A percentile compares a stretch with the other conserved stretches of the same genome.
Conservation (phyloP, 2,329 filamentous ascomycete species). For the Endoconidiophora polonica region DNA sequence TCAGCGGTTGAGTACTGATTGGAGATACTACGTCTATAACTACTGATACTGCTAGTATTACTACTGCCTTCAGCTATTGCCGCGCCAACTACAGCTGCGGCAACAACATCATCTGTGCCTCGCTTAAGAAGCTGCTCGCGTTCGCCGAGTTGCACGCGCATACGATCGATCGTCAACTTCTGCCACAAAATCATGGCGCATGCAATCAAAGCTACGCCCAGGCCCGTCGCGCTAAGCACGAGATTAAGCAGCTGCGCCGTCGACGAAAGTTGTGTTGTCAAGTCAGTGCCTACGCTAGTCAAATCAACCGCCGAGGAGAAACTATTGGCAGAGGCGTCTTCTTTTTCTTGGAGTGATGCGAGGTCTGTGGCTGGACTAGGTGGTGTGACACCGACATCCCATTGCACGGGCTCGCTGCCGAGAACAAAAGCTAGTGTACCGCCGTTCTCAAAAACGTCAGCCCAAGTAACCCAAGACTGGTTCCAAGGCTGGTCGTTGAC, state of each 20-base stretch:
- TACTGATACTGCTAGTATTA: neutral
- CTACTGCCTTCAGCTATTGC: no score
- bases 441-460: conserved; percentile 47
- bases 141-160: neutral
- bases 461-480: conserved; percentile 48
- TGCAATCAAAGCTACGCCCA: neutral
- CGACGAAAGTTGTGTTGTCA: neutral
- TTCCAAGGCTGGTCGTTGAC: conserved; percentile 48
- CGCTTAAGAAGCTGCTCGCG: neutral
- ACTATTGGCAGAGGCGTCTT: no score
- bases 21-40: neutral
- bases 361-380: conserved; percentile 34
- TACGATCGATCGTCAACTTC: neutral
- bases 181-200: neutral
- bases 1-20: no score
- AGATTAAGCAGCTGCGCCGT: neutral
- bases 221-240: neutral
- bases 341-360: no score
- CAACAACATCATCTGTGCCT: neutral
- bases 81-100: neutral
- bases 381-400: conserved; percentile 42
- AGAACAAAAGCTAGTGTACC: conserved; percentile 48
- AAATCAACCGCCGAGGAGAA: no score
- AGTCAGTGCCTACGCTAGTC: no score
- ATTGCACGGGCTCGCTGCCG: conserved; percentile 33